These are phyloP conservation scores for Fusarium proliferatum DNA, from an alignment of 2,329 filamentous ascomycete genomes.

Conservation along the genomic window DNA sequence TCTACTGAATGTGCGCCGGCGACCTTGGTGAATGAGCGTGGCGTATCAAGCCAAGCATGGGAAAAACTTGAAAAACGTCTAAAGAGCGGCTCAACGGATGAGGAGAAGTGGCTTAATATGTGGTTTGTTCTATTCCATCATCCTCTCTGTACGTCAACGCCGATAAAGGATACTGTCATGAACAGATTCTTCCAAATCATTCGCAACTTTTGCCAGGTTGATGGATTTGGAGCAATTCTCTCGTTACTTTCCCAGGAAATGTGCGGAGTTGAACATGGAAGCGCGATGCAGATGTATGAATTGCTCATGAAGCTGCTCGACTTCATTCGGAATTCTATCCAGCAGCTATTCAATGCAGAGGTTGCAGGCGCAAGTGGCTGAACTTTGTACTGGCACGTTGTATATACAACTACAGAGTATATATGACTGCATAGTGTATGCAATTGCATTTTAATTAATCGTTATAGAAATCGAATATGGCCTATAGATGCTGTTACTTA, in stretches of 20 bases:
- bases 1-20: background rate
- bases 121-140: background rate
- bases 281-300: background rate
- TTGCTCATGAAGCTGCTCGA: background rate
- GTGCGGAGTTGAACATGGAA: background rate
- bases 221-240: background rate
- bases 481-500: background rate
- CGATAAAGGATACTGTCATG: background rate
- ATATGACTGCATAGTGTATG: fast-evolving
- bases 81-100: background rate
- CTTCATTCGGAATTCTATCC: background rate
- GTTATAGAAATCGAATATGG: too few species aligned
- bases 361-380: background rate
- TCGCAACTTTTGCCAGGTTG: background rate
- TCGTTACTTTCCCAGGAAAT: background rate
- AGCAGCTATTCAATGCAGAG: background rate
- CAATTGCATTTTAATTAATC: too few species aligned
- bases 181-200: background rate
- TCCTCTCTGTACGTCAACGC: background rate
- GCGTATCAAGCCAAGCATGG: background rate
- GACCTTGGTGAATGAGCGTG: background rate
- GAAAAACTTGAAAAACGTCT: background rate
- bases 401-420: too few species aligned
- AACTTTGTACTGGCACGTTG: background rate
- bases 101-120: background rate